Evolutionary conservation across 2,329 filamentous ascomycete species (phyloP), one percentile per base, ranked within the genome.

Genomic region (Fusarium udum): DNA sequence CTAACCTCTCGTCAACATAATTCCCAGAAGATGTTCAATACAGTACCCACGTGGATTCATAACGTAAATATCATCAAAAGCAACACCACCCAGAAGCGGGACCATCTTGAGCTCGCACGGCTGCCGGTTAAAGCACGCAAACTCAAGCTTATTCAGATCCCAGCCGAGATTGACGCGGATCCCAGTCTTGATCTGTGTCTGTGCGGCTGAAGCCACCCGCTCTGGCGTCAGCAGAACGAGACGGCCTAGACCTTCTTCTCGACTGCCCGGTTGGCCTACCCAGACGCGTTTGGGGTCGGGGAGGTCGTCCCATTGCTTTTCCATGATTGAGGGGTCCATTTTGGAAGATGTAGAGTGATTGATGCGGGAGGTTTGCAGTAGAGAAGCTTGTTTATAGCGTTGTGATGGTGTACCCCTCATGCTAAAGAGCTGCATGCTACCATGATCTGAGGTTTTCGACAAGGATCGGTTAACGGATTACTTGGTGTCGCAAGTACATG

Each of bases 71-170:
- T 87, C 86, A 73, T 87, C 85, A 72, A 86, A 88, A 10, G 83
- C 84, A 1, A 83, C 77, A 15, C 86, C 84, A 15, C 83, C 82
- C 14, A 88, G 79, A 22, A 88, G 66, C 16, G 85, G 83, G 2
- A 87, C 81, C 62, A 89, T 86, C 61, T 83, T 83, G 71, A 89
- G 87, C 37, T 85, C 79, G 57, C 85, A 86, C 14, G 85, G 84
- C 39, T 85, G 84, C 4, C 88, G 83, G 48, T 85, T 84, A 71
- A 89, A 86, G 67, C 87, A 86, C 3, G 88, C 86, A 71, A 86
- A 84, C 64, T 90, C 87, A 6, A 89, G 79, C 73, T 90, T 89
- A 26, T 84, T 85, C 67, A 90, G 77, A 31, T 87, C 85, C 88
- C 88, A 90, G 32, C 84, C 84, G 43, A 90, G 81, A 15, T 85